A percentile compares a stretch with the other conserved stretches of the same genome.
Conservation (phyloP, 345 rosid species). For the Jatropha curcas region DNA sequence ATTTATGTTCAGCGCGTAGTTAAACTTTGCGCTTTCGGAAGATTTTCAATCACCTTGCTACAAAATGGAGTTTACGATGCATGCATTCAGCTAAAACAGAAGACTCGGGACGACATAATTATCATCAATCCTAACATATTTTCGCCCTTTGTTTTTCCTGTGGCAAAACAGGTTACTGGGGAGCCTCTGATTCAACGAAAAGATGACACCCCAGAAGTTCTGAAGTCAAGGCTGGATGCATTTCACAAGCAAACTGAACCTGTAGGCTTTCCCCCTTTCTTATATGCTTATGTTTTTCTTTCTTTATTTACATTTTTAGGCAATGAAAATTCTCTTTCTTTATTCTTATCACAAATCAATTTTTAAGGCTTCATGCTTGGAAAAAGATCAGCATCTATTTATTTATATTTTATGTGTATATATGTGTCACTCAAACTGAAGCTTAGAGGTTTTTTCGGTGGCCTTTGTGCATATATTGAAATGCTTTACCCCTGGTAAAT, state of each 20-base stretch:
- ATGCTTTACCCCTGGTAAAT: too few species aligned
- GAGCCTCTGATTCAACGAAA: conserved; percentile 85
- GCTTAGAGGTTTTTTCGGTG: not conserved
- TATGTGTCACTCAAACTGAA: not conserved
- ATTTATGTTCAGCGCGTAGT: not conserved
- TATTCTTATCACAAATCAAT: too few species aligned
- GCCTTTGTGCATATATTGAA: not conserved
- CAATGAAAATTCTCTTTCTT: not conserved
- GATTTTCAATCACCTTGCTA: not conserved
- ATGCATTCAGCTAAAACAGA: not conserved
- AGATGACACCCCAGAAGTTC: conserved; percentile 84
- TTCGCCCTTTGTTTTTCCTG: not conserved
- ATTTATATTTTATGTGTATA: not conserved
- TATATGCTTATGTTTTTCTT: not conserved
- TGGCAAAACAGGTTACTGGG: conserved; percentile 60
- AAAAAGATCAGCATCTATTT: too few species aligned
- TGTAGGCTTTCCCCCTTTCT: conserved; percentile 33
- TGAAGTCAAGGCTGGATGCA: conserved; percentile 76
- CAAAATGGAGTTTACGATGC: not conserved
- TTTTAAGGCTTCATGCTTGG: not conserved
- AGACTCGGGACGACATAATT: not conserved
- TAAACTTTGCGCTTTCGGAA: not conserved
- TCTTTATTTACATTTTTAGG: not conserved
- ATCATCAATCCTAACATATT: too few species aligned
- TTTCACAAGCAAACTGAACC: conserved; percentile 89